Evolutionary conservation across 1,284 basidiomycete species (phyloP).

Genomic region (Amylostereum chailletii): DNA sequence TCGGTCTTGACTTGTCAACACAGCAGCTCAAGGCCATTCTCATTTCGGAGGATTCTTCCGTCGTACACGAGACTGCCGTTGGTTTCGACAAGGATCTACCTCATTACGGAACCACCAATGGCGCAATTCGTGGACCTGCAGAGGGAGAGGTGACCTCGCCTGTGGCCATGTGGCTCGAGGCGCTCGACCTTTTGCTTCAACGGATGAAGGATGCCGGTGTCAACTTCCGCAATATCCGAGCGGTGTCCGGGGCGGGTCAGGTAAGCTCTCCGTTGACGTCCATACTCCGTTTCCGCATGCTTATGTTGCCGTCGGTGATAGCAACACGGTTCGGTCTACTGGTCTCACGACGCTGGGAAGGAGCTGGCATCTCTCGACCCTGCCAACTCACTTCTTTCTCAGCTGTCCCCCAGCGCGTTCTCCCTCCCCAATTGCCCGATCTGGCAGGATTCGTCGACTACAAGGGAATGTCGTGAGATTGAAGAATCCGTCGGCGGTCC

Average conservation of each 20-base stretch:
- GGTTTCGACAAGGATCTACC: conserved; percentile 80
- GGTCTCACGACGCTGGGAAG: conserved; percentile 51
- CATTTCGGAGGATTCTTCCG: conserved; percentile 47
- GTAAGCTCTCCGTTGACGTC: conserved; percentile 24
- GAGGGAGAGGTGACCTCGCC: conserved; percentile 74
- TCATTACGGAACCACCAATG: conserved; percentile 63
- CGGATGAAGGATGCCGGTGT: conserved; percentile 56
- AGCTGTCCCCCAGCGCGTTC: conserved; percentile 59
- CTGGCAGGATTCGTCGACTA: conserved; percentile 90
- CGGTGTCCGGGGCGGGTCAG: conserved; percentile 72
- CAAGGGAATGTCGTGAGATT: conserved; percentile 61
- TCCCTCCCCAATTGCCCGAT: conserved; percentile 70
- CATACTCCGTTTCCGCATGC: background rate
- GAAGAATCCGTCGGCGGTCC: conserved; percentile 64
- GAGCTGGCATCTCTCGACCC: conserved; percentile 52
- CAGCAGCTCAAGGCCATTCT: conserved; percentile 80
- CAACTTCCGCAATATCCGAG: conserved; percentile 48
- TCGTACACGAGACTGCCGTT: conserved; percentile 68
- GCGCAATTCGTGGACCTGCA: conserved; percentile 59
- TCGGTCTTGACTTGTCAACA: conserved; percentile 84
- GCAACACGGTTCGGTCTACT: conserved; percentile 92
- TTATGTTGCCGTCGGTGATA: conserved; percentile 19
- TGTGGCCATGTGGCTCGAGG: conserved; percentile 78
- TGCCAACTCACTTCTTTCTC: conserved; percentile 38
- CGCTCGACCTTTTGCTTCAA: conserved; percentile 72